A percentile compares a stretch with the other conserved stretches of the same genome.
phyloP scores from a whole-genome alignment of 2,329 filamentous ascomycete species.

The Talaromyces sp. region DNA sequence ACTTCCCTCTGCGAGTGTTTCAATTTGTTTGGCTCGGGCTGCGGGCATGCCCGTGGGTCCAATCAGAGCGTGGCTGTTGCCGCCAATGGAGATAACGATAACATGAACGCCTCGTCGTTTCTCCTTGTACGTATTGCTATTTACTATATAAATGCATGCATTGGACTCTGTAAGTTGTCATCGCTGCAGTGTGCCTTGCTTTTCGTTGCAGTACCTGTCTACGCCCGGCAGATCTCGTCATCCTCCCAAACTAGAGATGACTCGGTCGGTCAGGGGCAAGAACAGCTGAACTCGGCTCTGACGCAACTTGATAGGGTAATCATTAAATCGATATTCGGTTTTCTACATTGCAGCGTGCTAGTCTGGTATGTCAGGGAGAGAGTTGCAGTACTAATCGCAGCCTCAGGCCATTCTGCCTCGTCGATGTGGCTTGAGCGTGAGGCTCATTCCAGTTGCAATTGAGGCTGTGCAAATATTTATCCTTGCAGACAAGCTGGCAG shows the following conservation, averaged over 20 bases:
- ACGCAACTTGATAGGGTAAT: not conserved
- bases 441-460: not conserved
- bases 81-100: not conserved
- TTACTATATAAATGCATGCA: too few species aligned
- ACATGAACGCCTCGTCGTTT: not conserved
- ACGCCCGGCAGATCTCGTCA: not conserved
- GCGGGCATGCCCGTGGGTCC: not conserved
- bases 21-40: not conserved
- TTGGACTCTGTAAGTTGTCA: not conserved
- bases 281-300: slow-evolving; percentile 2
- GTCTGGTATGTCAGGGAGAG: not conserved
- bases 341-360: not conserved
- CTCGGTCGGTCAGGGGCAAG: not conserved
- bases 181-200: not conserved
- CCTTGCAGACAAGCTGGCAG: not conserved
- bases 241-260: not conserved
- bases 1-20: not conserved
- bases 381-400: not conserved
- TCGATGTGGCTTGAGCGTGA: slow-evolving; percentile 4
- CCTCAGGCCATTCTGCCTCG: slow-evolving; percentile 5
- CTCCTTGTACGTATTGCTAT: not conserved
- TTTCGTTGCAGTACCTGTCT: not conserved
- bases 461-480: slow-evolving; percentile 2
- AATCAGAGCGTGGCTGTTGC: not conserved
- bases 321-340: not conserved